Evolutionary conservation across 768 basidiomycete genomes (phyloP).

Genomic region (Paxillus ammoniavirescens): DNA sequence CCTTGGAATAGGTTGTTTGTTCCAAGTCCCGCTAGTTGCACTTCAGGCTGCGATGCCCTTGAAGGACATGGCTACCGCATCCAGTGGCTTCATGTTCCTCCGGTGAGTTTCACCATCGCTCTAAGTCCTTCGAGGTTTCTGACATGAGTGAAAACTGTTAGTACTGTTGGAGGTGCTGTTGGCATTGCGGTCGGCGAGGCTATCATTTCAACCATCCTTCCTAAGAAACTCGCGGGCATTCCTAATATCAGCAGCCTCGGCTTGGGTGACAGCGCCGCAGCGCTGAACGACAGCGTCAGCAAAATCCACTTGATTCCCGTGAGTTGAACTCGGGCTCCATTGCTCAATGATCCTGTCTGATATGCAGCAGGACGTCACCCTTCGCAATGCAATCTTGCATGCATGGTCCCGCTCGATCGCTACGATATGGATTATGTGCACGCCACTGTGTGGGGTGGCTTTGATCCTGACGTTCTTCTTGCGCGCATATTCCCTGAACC

Average conservation of each 20-base stretch:
- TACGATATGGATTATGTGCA: conserved; percentile 62
- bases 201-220: conserved; percentile 57
- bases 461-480: conserved; percentile 55
- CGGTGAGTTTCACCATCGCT: conserved; percentile 37
- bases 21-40: conserved; percentile 65
- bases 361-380: conserved; percentile 42
- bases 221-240: conserved; percentile 31
- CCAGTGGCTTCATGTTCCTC: conserved; percentile 68
- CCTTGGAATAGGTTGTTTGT: conserved; percentile 59
- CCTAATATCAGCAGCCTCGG: conserved; percentile 24
- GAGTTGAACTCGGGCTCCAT: conserved; percentile 3
- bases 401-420: conserved; percentile 64
- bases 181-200: conserved; percentile 70
- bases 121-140: neutral
- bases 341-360: neutral
- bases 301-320: conserved; percentile 34
- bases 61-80: conserved; percentile 80
- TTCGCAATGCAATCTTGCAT: conserved; percentile 50
- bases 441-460: conserved; percentile 53
- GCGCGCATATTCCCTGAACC: conserved; percentile 57
- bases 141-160: conserved; percentile 13
- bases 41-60: conserved; percentile 85
- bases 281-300: conserved; percentile 37
- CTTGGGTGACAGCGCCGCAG: conserved; percentile 36
- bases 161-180: conserved; percentile 69